Base-by-base conservation (phyloP, 805 yeast genomes). In the Suhomyces sp. region DNA sequence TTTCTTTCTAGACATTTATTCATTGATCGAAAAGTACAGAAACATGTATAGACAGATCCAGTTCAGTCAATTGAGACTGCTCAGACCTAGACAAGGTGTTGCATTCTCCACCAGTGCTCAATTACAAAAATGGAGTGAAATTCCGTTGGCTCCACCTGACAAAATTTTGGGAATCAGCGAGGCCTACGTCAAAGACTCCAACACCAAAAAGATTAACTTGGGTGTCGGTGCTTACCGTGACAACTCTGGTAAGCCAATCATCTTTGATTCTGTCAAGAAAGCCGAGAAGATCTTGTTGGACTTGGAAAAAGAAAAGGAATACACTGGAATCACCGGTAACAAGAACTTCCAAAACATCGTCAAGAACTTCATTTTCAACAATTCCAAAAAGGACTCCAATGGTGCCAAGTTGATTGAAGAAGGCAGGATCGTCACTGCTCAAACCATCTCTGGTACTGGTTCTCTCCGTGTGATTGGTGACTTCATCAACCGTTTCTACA, bases 221-320 rank as follows among this genome's bases (percentile, higher is more conserved):
- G 93, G 94, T 54, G 91, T 87, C 19, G 96, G 98, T 49, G 93
- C 98, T n/a, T 93, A 93, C 76, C 82, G 98, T 67, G 96, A 91
- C 68, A 84, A 86, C 66, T 60, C 71, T 8, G 98, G 98, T 45
- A 82, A 85, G 67, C 97, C 98, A 45, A 90, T 89, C 82, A 86
- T 93, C 52, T 78, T 92, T 60, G 92, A 96, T 15, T 76, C 88
- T 27, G 89, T 89, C 54, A 76, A 77, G 61, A 73, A 76, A 61
- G 93, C 92, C 43, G 93, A 85, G 66, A 61, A 70, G 48, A 67
- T 73, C 19, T 69, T 85, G 51, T 67, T 75, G 52, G 77, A 69
- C 57, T 62, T 74, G 55, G 79, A 76, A 60, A 76, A 76, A 53
- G 86, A 89, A 74, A 88, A 89, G 75, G 97, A 89, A 72, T 89